Conservation (phyloP, 371 early-diverging fungal genomes). For the Blastocladiella emersonii region DNA sequence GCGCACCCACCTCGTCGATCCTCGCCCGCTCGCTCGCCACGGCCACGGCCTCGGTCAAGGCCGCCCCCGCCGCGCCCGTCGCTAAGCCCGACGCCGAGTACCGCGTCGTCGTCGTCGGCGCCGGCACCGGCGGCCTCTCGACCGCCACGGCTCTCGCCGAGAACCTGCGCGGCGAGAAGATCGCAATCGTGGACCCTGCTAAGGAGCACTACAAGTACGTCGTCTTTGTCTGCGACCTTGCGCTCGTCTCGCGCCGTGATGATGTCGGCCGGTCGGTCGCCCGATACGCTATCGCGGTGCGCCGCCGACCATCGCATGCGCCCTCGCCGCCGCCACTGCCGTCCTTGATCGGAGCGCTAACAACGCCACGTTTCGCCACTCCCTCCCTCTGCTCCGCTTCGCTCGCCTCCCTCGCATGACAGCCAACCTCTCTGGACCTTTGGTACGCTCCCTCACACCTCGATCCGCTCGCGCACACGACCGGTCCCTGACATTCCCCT, state of each 20-base stretch:
- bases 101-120: constrained; percentile 16
- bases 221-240: not conserved
- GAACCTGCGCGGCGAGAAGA: constrained; percentile 9
- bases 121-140: constrained; percentile 14
- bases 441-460: constrained; percentile 14
- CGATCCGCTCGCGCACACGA: not conserved
- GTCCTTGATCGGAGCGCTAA: not conserved
- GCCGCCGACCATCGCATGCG: no score
- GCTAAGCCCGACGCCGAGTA: no score
- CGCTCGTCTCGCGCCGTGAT: constrained; percentile 5
- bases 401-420: no score
- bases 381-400: no score
- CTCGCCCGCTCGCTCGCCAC: no score
- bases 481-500: no score
- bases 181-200: constrained; percentile 69
- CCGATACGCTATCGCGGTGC: no score
- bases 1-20: no score
- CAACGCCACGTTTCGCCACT: no score
- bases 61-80: no score
- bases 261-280: not conserved
- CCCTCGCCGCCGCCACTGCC: constrained; percentile 24
- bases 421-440: constrained; percentile 75
- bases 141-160: constrained; percentile 10
- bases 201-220: constrained; percentile 53
- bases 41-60: no score